Evolutionary conservation across 768 basidiomycete species (phyloP).

Genomic region (Boletellus sp.): DNA sequence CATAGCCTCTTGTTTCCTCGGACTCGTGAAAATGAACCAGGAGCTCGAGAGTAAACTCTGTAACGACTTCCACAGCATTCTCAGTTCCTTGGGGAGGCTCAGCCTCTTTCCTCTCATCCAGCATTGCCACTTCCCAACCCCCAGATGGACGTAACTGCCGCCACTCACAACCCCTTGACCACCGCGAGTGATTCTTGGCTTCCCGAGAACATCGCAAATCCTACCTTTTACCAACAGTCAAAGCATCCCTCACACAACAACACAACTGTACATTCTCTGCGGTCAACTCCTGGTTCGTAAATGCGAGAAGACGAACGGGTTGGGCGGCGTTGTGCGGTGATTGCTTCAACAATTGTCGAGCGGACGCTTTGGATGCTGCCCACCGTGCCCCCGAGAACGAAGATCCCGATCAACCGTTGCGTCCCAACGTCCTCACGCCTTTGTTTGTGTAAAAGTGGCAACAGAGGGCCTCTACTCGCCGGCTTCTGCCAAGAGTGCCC

Average conservation of each 20-base stretch:
- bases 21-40: background rate
- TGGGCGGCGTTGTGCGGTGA: slow-evolving; percentile 42
- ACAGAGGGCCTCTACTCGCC: slow-evolving; percentile 31
- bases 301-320: slow-evolving; percentile 46
- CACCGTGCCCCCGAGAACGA: slow-evolving; percentile 17
- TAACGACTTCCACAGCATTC: background rate
- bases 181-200: slow-evolving; percentile 41
- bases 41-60: background rate
- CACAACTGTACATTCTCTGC: slow-evolving; percentile 26
- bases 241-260: slow-evolving; percentile 24
- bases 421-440: slow-evolving; percentile 14
- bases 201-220: slow-evolving; percentile 43
- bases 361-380: slow-evolving; percentile 27
- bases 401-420: slow-evolving; percentile 6
- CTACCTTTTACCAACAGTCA: slow-evolving; percentile 41
- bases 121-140: too few species aligned
- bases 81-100: background rate
- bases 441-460: slow-evolving; percentile 25
- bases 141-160: too few species aligned
- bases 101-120: too few species aligned
- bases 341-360: slow-evolving; percentile 19
- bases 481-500: slow-evolving; percentile 22
- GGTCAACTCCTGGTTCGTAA: slow-evolving; percentile 46
- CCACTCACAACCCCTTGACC: too few species aligned
- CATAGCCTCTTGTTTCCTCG: background rate